Evolutionary conservation across 352 stramenopile species (phyloP).

Genomic region (Pythium dissimile): DNA sequence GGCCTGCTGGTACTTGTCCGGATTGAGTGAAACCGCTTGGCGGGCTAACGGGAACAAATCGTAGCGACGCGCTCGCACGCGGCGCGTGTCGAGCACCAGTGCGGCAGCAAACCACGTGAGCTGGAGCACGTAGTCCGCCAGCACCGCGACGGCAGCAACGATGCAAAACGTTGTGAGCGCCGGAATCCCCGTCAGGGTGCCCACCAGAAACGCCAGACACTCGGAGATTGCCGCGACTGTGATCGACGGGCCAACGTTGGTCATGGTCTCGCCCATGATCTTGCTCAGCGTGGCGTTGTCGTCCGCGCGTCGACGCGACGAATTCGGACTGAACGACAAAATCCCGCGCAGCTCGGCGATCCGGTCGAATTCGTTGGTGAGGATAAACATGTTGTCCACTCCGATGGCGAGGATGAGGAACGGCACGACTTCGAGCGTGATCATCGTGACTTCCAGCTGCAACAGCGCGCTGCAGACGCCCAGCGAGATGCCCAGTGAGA

Average conservation of each 20-base stretch:
- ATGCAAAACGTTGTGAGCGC: conserved; percentile 86
- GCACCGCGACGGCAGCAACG: conserved; percentile 78
- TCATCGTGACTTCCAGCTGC: conserved; percentile 87
- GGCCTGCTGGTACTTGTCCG: conserved; percentile 24
- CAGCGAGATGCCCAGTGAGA: conserved; percentile 72
- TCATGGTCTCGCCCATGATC: conserved; percentile 71
- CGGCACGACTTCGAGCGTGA: conserved; percentile 89
- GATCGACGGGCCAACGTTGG: conserved; percentile 85
- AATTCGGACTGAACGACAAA: conserved; percentile 18
- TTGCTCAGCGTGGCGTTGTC: conserved; percentile 51
- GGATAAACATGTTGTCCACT: conserved; percentile 93
- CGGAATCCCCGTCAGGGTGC: conserved; percentile 82
- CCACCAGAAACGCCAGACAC: conserved; percentile 78
- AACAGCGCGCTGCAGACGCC: conserved; percentile 60
- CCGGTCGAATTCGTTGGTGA: conserved; percentile 86
- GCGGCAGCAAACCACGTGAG: conserved; percentile 87
- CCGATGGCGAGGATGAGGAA: conserved; percentile 91
- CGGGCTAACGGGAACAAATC: conserved; percentile 68
- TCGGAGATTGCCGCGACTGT: conserved; percentile 81
- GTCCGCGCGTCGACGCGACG: conserved; percentile 24
- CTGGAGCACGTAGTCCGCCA: conserved; percentile 79
- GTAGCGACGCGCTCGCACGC: conserved; percentile 61
- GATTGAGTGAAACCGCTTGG: conserved; percentile 43
- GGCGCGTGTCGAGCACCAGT: conserved; percentile 69
- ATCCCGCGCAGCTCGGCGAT: conserved; percentile 44